A percentile compares a stretch with the other conserved stretches of the same genome.
phyloP scores from a whole-genome alignment of 352 stramenopile genomes.

The Pythium vanterpoolii region DNA sequence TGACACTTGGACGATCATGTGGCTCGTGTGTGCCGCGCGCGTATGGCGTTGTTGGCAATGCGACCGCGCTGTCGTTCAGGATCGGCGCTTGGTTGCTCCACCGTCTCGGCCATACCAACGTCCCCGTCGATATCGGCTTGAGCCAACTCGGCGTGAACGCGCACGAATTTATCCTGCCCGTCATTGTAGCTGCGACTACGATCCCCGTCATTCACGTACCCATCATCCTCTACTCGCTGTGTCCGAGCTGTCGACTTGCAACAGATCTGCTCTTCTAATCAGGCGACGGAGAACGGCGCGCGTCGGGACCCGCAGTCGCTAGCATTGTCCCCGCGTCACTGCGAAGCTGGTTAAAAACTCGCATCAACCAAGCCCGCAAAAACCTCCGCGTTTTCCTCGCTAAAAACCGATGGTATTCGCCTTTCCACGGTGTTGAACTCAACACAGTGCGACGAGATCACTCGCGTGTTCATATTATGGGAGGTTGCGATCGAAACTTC shows the following conservation, averaged over 20 bases:
- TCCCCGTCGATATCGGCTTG: neutral
- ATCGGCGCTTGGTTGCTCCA: neutral
- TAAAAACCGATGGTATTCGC: too few relatives aligned
- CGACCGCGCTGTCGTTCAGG: neutral
- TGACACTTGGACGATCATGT: too few relatives aligned
- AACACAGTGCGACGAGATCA: too few relatives aligned
- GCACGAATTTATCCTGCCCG: neutral
- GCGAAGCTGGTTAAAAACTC: neutral
- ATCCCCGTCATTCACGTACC: neutral
- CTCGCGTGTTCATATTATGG: too few relatives aligned
- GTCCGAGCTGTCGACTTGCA: neutral
- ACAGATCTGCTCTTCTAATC: neutral
- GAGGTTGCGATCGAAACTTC: slow-evolving; percentile 6
- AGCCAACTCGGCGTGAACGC: neutral
- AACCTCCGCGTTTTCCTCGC: neutral
- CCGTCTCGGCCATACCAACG: neutral
- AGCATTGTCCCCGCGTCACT: neutral
- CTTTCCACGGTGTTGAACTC: too few relatives aligned
- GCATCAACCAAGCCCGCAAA: neutral
- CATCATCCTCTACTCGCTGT: neutral
- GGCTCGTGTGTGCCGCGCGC: too few relatives aligned
- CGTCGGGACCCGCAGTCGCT: neutral
- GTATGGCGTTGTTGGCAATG: neutral
- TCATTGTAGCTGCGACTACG: neutral
- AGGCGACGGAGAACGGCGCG: neutral